Evolutionary conservation across 306 rosid species (phyloP).

Genomic region (Quercus suber): DNA sequence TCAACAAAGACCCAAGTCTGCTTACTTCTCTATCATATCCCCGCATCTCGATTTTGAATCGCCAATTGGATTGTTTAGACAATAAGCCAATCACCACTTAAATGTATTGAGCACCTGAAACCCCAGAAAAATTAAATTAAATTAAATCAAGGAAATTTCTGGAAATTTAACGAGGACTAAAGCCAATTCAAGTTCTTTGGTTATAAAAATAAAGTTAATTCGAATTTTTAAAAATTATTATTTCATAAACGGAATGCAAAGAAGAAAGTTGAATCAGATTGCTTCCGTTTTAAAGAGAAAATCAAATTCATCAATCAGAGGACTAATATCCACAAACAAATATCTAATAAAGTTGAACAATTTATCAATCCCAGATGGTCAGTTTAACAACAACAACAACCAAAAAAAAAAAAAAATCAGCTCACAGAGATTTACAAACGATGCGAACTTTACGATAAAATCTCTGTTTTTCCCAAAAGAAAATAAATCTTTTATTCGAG

Average conservation of each 20-base stretch:
- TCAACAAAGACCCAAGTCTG: background rate
- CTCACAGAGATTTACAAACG: background rate
- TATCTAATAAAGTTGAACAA: too few species aligned
- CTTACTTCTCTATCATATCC: slow-evolving; percentile 64
- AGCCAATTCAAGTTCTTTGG: background rate
- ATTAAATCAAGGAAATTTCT: background rate
- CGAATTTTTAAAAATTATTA: too few species aligned
- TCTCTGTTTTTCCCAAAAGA: background rate
- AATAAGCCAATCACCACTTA: slow-evolving; percentile 15
- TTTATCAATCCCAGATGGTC: too few species aligned
- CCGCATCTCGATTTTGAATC: slow-evolving; percentile 42
- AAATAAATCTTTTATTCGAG: too few species aligned
- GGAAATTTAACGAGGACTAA: background rate
- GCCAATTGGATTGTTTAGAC: background rate
- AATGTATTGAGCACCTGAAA: slow-evolving; percentile 14
- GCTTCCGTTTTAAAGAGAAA: background rate
- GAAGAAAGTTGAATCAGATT: background rate
- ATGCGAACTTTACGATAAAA: background rate
- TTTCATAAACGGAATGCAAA: background rate
- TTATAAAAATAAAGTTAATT: too few species aligned
- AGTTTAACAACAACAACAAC: too few species aligned
- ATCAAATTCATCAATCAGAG: background rate
- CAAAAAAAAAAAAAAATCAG: too few species aligned
- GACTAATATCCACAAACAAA: too few species aligned
- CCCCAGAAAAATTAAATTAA: background rate